Conservation (phyloP, 2,329 filamentous ascomycete genomes). For the Clonostachys byssicola region DNA sequence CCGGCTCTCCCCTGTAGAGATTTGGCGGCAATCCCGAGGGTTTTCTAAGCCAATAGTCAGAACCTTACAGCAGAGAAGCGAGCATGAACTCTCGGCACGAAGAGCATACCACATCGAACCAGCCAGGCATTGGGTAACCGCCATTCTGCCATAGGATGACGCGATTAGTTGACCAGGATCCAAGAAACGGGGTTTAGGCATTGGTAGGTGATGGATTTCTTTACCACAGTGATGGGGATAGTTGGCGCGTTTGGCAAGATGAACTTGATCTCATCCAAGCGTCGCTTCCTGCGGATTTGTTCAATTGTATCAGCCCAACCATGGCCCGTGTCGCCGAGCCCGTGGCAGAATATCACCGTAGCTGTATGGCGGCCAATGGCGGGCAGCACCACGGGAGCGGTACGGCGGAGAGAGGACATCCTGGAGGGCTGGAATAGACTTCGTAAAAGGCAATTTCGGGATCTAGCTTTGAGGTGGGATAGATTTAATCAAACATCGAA, state of each 20-base stretch:
- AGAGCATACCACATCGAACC: conserved; percentile 70
- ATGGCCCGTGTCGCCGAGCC: conserved; percentile 77
- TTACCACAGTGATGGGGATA: conserved; percentile 72
- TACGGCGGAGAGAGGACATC: conserved; percentile 13
- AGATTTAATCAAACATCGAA: too few species aligned
- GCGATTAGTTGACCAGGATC: neutral
- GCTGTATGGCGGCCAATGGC: conserved; percentile 78
- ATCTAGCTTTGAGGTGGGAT: too few species aligned
- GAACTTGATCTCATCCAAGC: conserved; percentile 88
- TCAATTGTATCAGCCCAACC: conserved; percentile 82
- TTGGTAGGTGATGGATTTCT: conserved; percentile 4
- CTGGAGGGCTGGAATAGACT: neutral
- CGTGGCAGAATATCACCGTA: conserved; percentile 92
- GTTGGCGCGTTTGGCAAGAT: conserved; percentile 86
- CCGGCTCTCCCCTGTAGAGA: conserved; percentile 14
- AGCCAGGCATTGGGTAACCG: conserved; percentile 79
- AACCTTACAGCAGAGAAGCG: neutral
- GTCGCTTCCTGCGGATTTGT: conserved; percentile 72
- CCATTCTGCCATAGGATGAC: conserved; percentile 50
- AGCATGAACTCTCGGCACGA: neutral
- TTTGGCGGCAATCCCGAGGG: conserved; percentile 24
- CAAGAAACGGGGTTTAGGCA: neutral
- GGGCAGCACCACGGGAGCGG: conserved; percentile 65
- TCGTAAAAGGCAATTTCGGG: too few species aligned
- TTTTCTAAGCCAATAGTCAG: conserved; percentile 13